A percentile compares a stretch with the other conserved stretches of the same genome.
phyloP scores from a whole-genome alignment of 257 asterid species.

The Petrea volubilis region DNA sequence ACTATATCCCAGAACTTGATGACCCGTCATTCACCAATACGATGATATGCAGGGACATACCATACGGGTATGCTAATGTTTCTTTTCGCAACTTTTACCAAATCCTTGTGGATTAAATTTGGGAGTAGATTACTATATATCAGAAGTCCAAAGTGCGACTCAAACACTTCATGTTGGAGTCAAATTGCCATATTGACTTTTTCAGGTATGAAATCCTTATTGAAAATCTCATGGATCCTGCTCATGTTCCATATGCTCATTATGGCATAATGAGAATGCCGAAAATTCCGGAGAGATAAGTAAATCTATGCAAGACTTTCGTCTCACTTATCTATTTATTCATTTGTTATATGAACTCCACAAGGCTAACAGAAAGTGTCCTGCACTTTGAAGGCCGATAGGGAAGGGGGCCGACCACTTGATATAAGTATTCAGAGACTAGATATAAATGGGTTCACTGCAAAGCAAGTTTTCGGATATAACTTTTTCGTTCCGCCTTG shows the following conservation, averaged over 20 bases:
- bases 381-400: slow-evolving; percentile 81
- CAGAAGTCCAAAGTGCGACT: background rate
- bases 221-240: slow-evolving; percentile 98
- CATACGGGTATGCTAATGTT: slow-evolving; percentile 63
- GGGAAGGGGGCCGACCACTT: slow-evolving; percentile 86
- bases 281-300: slow-evolving; percentile 74
- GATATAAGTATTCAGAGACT: slow-evolving; percentile 51
- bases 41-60: slow-evolving; percentile 71
- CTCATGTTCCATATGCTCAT: slow-evolving; percentile 96
- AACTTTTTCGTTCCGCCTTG: slow-evolving; percentile 66
- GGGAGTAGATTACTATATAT: background rate
- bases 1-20: slow-evolving; percentile 80
- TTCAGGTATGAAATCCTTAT: slow-evolving; percentile 81
- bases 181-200: slow-evolving; percentile 8
- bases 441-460: slow-evolving; percentile 57
- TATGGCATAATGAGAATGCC: slow-evolving; percentile 66
- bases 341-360: background rate
- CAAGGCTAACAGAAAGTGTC: slow-evolving; percentile 36
- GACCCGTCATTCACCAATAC: slow-evolving; percentile 64
- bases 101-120: background rate
- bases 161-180: slow-evolving; percentile 2
- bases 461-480: slow-evolving; percentile 39
- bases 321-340: background rate
- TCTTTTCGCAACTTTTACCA: background rate
- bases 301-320: slow-evolving; percentile 27